Evolutionary conservation across 805 yeast genomes (phyloP), one percentile per base, ranked within the genome.

Genomic region (Tetrapisispora phaffii): DNA sequence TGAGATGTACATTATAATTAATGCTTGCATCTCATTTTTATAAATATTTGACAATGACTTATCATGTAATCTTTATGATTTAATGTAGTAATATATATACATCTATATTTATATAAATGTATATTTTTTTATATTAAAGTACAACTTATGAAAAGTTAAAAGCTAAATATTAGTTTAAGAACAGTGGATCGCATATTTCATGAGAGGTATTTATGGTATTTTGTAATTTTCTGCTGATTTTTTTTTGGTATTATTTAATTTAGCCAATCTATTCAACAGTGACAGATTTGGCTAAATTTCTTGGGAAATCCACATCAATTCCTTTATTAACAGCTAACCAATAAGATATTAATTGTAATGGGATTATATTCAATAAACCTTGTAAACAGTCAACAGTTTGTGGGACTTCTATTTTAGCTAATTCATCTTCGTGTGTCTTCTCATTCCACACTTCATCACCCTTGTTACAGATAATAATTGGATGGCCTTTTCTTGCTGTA

Each of bases 201-300:
- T n/a, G n/a, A n/a, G n/a, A n/a, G n/a, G n/a, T n/a, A n/a, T n/a
- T n/a, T n/a, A n/a, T n/a, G n/a, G n/a, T 33, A 33, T 33, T 5
- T 6, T 21, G 17, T 35, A 19, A 22, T 32, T n/a, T 40, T 31
- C 17, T 33, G 19, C 13, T 37, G 29, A 24, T 24, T n/a, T 37
- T 24, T 29, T n/a, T 21, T 28, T 28, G 20, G 17, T 29, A 20
- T 36, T 23, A 23, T 28, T 39, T 13, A n/a, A 13, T 17, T 12
- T 16, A 4, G 31, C 6, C 3, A 17, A 5, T 5, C 63, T 72
- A 89, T 72, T 88, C 97, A 51, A 93, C 98, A 40, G 99, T 93
- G 47, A 93, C 99, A 42, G 96, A 83, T 73, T 93, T 93, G 51
- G 99, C 99, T 70, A 93, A 77, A 73, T 93, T 93, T 71, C 98